Evolutionary conservation across 495 filamentous ascomycete genomes (phyloP), one percentile per base, ranked within the genome.

Genomic region (Hypoxylon fuscum): DNA sequence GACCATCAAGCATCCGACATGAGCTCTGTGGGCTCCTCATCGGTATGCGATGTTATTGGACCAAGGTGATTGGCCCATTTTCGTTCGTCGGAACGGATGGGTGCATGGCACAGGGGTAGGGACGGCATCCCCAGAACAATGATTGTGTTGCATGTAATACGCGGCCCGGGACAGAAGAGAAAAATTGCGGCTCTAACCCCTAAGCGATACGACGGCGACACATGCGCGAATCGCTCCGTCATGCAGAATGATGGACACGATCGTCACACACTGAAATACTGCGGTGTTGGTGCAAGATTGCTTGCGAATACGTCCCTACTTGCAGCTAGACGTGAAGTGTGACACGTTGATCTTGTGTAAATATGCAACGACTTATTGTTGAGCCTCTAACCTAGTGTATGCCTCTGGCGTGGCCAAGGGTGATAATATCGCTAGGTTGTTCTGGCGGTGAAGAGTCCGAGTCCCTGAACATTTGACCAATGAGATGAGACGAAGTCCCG

Each of bases 171-270:
- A 20, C 37, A 2, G 37, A 15, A 4, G 34, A 8, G 31, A n/a
- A n/a, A 14, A 40, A 40, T 17, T 40, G 37, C 37, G 37, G 37
- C 37, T 40, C 37, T 18, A n/a, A 40, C 37, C 37, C 37, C 37
- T 20, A 18, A 40, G 15, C 10, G 15, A 40, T 40, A 5, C 37
- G 15, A 10, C 15, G 9, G 9, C 15, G 1, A 40, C 37, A n/a
- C n/a, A 40, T 8, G 17, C 17, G 35, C 35, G 14, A 15, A 18
- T 17, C 37, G 18, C 4, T 15, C 37, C 7, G 15, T 40, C 8
- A 40, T 18, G 37, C 37, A 40, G 37, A 14, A 6, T 40, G 37
- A 20, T n/a, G n/a, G n/a, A n/a, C n/a, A n/a, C 17, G 37, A 40
- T 40, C 37, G 15, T 5, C 17, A 12, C 42, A 5, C 7, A 22